phyloP scores from a whole-genome alignment of 768 basidiomycete species.

The Suillus spraguei region DNA sequence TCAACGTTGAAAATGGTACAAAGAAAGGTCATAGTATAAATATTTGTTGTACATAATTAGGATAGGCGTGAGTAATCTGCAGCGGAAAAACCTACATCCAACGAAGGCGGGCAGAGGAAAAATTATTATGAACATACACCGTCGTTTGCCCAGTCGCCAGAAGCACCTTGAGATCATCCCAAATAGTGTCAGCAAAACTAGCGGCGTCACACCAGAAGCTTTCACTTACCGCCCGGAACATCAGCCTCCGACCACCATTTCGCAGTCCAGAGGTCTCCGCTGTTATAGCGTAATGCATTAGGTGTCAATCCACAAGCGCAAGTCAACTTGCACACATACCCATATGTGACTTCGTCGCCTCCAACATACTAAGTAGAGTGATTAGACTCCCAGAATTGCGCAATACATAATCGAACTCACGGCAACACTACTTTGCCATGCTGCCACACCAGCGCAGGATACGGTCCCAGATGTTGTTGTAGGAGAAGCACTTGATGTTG shows the following conservation, averaged over 20 bases:
- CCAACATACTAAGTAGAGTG: slow-evolving; percentile 40
- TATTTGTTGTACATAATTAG: neutral
- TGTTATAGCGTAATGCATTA: slow-evolving; percentile 19
- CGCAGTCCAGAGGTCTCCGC: slow-evolving; percentile 53
- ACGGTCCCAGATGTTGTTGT: slow-evolving; percentile 28
- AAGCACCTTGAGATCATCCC: slow-evolving; percentile 14
- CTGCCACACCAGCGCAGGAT: slow-evolving; percentile 43
- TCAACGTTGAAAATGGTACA: neutral
- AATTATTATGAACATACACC: slow-evolving; percentile 28
- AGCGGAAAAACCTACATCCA: neutral
- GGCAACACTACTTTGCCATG: slow-evolving; percentile 41
- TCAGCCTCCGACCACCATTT: slow-evolving; percentile 50
- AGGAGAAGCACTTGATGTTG: slow-evolving; percentile 27
- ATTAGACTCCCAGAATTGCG: neutral
- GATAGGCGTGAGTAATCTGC: neutral
- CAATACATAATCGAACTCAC: slow-evolving; percentile 31
- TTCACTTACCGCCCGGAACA: slow-evolving; percentile 34
- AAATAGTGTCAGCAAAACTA: neutral
- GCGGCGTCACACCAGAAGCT: slow-evolving; percentile 9
- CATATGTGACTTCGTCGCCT: slow-evolving; percentile 42
- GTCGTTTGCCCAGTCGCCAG: slow-evolving; percentile 37
- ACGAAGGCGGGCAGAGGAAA: neutral
- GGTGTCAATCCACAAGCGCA: neutral
- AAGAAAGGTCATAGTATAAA: neutral
- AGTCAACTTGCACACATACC: slow-evolving; percentile 29